These are phyloP conservation scores for Pseudozyma pruni DNA, from an alignment of 1,284 basidiomycete species.

Conservation along the genomic window DNA sequence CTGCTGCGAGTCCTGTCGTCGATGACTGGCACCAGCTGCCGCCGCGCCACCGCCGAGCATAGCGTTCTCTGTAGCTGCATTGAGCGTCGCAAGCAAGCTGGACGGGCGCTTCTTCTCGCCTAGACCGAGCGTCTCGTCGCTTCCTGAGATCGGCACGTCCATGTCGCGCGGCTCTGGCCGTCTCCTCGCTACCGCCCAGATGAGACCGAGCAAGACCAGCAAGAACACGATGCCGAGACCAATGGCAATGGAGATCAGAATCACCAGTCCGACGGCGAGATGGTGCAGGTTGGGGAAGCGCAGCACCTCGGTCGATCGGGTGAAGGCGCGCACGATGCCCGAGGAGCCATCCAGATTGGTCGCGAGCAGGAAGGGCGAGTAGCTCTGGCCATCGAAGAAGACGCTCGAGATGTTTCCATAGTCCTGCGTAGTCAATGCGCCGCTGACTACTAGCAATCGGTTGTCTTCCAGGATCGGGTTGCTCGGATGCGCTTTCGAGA, in stretches of 20 bases:
- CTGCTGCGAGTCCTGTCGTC: conserved; percentile 70
- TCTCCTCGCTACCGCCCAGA: conserved; percentile 86
- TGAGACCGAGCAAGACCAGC: conserved; percentile 83
- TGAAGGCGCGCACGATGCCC: conserved; percentile 79
- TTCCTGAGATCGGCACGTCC: conserved; percentile 46
- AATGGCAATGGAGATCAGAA: conserved; percentile 96
- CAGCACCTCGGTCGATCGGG: conserved; percentile 73
- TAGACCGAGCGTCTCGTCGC: conserved; percentile 52
- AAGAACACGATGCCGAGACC: conserved; percentile 93
- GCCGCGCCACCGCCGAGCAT: conserved; percentile 74
- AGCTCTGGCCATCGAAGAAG: conserved; percentile 84
- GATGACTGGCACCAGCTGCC: conserved; percentile 46
- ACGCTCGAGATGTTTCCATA: conserved; percentile 78
- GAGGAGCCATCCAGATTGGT: conserved; percentile 76
- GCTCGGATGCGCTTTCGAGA: conserved; percentile 75
- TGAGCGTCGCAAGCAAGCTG: conserved; percentile 62
- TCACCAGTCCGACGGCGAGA: conserved; percentile 88
- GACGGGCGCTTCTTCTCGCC: conserved; percentile 59
- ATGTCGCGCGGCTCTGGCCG: conserved; percentile 41
- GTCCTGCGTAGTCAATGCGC: conserved; percentile 74
- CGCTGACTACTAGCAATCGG: conserved; percentile 90
- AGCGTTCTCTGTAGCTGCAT: conserved; percentile 78
- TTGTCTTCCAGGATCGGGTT: conserved; percentile 83
- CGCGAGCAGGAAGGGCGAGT: conserved; percentile 85
- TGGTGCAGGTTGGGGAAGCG: conserved; percentile 59